Base-by-base conservation (phyloP, 1,284 basidiomycete genomes). In the Fistulinella staudtii region DNA sequence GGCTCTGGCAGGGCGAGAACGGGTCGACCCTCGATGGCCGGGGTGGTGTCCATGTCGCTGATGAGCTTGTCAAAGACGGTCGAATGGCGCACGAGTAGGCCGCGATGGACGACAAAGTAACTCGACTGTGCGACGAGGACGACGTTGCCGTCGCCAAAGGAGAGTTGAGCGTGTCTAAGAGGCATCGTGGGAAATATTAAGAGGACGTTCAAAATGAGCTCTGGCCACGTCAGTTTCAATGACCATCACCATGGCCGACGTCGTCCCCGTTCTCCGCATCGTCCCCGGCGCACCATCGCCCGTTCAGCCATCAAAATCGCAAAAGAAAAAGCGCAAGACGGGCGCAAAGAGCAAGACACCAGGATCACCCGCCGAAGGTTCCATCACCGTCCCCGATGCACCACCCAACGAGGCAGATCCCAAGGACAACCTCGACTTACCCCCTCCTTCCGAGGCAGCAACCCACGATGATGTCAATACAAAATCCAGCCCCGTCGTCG, bases 211-310 rank as follows among this genome's bases (percentile, higher is more conserved):
- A 51, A 51, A 58, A 46, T 45, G 23, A n/a, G n/a, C 43, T 41
- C 9, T 22, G 24, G 24, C 38, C 44, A 34, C 40, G n/a, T 43
- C 31, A 22, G 10, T 8, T 15, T 7, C 10, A 11, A 18, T 18
- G 8, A 18, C 37, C 20, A 17, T n/a, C 13, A 17, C 53, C 56
- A 81, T 81, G 78, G 65, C 72, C 51, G 77, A 78, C 37, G 49
- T 57, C 50, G 38, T 68, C 18, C 39, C 71, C 33, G 53, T 67
- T 31, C 62, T 71, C 25, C 82, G 85, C 47, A 60, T 82, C 49
- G 73, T 90, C 39, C 87, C 87, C 15, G 87, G 86, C 37, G 87
- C 87, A 13, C 84, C 80, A 41, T 79, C 80, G 2, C 77, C 80
- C 22, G 54, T 72, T 10, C 64, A 76, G 0, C 52, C 69, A 4